phyloP scores from a whole-genome alignment of 106 monocot species.

The Allium cepa region DNA sequence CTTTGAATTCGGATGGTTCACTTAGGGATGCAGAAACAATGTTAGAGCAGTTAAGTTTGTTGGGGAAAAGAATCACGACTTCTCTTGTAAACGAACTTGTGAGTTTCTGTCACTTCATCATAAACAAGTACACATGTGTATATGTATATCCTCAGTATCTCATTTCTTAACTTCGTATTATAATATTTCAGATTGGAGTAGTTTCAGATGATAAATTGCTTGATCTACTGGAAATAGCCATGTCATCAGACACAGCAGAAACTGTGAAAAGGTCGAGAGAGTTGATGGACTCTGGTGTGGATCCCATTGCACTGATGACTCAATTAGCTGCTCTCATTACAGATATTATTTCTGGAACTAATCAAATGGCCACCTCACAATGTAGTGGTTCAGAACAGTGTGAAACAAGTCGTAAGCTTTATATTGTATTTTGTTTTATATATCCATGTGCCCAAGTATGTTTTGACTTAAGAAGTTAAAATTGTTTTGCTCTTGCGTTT shows the following conservation, averaged over 20 bases:
- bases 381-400: constrained; percentile 17
- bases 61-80: constrained; percentile 53
- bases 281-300: constrained; percentile 68
- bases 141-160: too few relatives aligned
- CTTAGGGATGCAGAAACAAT: constrained; percentile 70
- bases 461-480: not conserved
- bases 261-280: constrained; percentile 69
- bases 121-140: too few relatives aligned
- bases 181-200: constrained; percentile 43
- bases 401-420: constrained; percentile 38
- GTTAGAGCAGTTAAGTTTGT: constrained; percentile 52
- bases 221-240: constrained; percentile 61
- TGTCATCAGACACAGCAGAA: constrained; percentile 66
- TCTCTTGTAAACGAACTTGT: constrained; percentile 67
- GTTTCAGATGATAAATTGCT: constrained; percentile 74
- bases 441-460: not conserved
- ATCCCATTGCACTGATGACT: constrained; percentile 50
- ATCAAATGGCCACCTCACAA: constrained; percentile 24
- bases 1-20: constrained; percentile 66
- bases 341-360: constrained; percentile 64
- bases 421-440: not conserved
- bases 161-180: too few relatives aligned
- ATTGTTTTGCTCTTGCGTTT: too few relatives aligned
- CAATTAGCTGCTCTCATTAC: constrained; percentile 66
- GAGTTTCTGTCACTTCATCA: constrained; percentile 14